Evolutionary conservation across 768 basidiomycete genomes (phyloP).

Genomic region (Tulasnella sp.): DNA sequence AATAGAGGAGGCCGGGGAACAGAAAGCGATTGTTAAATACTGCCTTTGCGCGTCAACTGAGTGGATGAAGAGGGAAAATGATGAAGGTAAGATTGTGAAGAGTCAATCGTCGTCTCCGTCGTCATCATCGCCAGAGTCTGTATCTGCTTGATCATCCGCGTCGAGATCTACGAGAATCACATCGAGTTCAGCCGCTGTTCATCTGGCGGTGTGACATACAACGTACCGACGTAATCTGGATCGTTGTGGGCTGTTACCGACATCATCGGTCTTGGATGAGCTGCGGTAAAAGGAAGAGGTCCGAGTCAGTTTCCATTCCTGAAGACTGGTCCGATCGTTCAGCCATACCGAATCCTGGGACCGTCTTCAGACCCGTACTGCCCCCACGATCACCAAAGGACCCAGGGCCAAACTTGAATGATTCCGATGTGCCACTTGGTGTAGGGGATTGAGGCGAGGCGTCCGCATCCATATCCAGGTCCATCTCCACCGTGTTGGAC

Average conservation of each 20-base stretch:
- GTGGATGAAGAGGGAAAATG: neutral
- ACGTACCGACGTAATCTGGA: neutral
- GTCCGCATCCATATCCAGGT: neutral
- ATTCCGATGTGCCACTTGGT: neutral
- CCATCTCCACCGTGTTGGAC: neutral
- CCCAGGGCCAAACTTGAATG: neutral
- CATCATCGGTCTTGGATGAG: neutral
- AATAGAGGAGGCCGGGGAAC: neutral
- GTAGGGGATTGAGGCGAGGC: neutral
- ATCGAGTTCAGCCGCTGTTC: neutral
- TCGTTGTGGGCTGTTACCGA: constrained; percentile 9
- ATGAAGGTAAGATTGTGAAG: neutral
- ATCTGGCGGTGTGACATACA: neutral
- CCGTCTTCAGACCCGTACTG: neutral
- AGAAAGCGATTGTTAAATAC: constrained; percentile 3
- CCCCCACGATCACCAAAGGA: neutral
- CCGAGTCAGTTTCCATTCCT: neutral
- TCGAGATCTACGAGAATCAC: neutral
- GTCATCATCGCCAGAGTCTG: neutral
- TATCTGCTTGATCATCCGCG: neutral
- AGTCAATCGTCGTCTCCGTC: neutral
- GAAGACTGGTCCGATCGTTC: neutral
- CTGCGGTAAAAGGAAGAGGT: neutral
- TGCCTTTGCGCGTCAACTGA: neutral
- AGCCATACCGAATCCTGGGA: neutral